Conservation (phyloP, 176 grass and related monocot genomes). For the Areca catechu region DNA sequence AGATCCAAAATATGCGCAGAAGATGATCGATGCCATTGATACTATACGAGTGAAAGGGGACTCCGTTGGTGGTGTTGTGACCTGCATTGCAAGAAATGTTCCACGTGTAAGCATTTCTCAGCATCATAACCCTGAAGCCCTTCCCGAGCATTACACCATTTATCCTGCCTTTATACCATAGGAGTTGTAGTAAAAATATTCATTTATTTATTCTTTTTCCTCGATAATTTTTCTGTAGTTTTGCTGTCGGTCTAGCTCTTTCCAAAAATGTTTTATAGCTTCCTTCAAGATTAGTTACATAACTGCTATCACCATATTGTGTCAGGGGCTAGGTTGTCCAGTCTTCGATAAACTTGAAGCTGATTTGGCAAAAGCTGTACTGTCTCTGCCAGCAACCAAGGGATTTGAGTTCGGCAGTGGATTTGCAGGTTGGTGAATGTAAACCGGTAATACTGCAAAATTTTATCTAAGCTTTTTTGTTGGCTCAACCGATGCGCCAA, state of each 20-base stretch:
- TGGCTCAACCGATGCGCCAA: neutral
- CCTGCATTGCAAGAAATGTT: constrained; percentile 95
- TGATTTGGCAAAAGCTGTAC: constrained; percentile 82
- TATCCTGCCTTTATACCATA: no score
- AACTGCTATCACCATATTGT: constrained; percentile 19
- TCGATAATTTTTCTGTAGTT: no score
- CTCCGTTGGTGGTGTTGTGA: constrained; percentile 90
- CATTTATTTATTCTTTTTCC: no score
- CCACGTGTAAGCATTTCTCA: constrained; percentile 62
- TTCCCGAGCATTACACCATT: neutral
- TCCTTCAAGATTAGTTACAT: constrained; percentile 8
- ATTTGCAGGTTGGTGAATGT: constrained; percentile 57
- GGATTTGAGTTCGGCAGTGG: constrained; percentile 98
- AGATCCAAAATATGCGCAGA: constrained; percentile 87
- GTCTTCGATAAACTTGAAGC: constrained; percentile 99
- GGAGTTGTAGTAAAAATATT: no score
- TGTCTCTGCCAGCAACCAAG: constrained; percentile 99
- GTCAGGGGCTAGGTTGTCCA: constrained; percentile 80
- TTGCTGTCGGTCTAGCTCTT: no score
- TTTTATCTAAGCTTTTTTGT: neutral
- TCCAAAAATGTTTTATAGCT: constrained; percentile 5
- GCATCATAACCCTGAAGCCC: no score
- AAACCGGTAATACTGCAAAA: neutral
- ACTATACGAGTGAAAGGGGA: constrained; percentile 74
- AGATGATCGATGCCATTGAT: constrained; percentile 96